Evolutionary conservation across 345 rosid species (phyloP).

Genomic region (Aquilaria sinensis): DNA sequence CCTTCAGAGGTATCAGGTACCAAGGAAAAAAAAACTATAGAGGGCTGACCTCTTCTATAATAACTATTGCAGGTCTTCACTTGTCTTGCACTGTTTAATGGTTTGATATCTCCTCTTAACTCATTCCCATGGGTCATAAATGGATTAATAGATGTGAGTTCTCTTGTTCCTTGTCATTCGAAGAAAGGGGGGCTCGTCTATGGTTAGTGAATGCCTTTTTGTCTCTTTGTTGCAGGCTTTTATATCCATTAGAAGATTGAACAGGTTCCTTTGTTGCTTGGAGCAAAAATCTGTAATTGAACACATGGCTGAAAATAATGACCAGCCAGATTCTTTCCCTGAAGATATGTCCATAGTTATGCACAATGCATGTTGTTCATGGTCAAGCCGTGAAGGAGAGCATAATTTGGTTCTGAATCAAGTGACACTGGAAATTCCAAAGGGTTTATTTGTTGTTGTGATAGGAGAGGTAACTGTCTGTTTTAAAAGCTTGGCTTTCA

Average conservation of each 20-base stretch:
- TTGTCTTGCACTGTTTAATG: slow-evolving; percentile 86
- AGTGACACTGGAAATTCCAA: slow-evolving; percentile 53
- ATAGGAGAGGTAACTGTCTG: slow-evolving; percentile 65
- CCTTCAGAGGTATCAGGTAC: neutral
- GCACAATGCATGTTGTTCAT: slow-evolving; percentile 61
- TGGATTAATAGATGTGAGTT: slow-evolving; percentile 89
- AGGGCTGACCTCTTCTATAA: slow-evolving; percentile 11
- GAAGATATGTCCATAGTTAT: slow-evolving; percentile 45
- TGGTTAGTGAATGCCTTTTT: slow-evolving; percentile 11
- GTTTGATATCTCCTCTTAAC: slow-evolving; percentile 85
- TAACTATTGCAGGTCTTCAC: slow-evolving; percentile 71
- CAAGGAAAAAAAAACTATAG: neutral
- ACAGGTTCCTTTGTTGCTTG: slow-evolving; percentile 67
- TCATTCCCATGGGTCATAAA: slow-evolving; percentile 98
- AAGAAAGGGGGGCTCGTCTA: neutral
- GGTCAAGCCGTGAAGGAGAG: slow-evolving; percentile 52
- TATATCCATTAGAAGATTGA: slow-evolving; percentile 75
- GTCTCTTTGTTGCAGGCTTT: slow-evolving; percentile 46
- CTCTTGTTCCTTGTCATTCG: slow-evolving; percentile 8
- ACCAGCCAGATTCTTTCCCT: slow-evolving; percentile 23
- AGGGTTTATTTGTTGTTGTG: slow-evolving; percentile 59
- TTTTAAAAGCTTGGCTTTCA: neutral
- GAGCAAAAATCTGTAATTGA: slow-evolving; percentile 34
- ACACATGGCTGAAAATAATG: slow-evolving; percentile 16
- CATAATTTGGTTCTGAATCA: slow-evolving; percentile 46